Evolutionary conservation across 805 yeast species (phyloP).

Genomic region (Starmerella bacillaris): DNA sequence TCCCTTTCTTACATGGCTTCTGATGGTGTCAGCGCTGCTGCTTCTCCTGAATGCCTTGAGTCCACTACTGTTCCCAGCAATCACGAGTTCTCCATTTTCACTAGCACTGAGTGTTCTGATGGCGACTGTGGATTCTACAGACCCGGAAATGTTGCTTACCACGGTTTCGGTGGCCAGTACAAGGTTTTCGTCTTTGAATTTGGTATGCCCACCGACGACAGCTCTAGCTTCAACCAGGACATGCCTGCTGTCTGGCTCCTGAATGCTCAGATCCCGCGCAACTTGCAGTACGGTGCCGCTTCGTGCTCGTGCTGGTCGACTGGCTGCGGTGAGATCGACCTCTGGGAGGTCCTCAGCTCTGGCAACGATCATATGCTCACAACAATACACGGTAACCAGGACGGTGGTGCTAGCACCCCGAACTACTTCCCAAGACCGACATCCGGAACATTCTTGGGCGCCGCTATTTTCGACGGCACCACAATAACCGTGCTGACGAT

Average conservation of each 20-base stretch:
- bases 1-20: constrained; percentile 70
- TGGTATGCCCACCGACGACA: constrained; percentile 63
- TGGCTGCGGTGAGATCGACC: constrained; percentile 96
- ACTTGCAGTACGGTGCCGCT: constrained; percentile 73
- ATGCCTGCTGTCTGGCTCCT: constrained; percentile 98
- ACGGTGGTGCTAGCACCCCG: constrained; percentile 70
- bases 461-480: constrained; percentile 53
- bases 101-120: constrained; percentile 29
- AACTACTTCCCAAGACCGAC: constrained; percentile 85
- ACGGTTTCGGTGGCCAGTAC: constrained; percentile 70
- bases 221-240: constrained; percentile 42
- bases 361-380: constrained; percentile 55
- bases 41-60: constrained; percentile 46
- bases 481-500: constrained; percentile 38
- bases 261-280: constrained; percentile 92
- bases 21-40: constrained; percentile 59
- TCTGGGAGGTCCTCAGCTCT: constrained; percentile 67
- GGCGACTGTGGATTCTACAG: constrained; percentile 70
- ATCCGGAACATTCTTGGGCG: constrained; percentile 62
- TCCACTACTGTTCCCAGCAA: constrained; percentile 56
- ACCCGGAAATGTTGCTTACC: constrained; percentile 74
- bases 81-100: constrained; percentile 66
- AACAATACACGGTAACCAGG: constrained; percentile 75
- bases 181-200: constrained; percentile 90
- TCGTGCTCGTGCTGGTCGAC: constrained; percentile 89